Conservation (phyloP, 495 filamentous ascomycete species). For the Filosporella fistucella region DNA sequence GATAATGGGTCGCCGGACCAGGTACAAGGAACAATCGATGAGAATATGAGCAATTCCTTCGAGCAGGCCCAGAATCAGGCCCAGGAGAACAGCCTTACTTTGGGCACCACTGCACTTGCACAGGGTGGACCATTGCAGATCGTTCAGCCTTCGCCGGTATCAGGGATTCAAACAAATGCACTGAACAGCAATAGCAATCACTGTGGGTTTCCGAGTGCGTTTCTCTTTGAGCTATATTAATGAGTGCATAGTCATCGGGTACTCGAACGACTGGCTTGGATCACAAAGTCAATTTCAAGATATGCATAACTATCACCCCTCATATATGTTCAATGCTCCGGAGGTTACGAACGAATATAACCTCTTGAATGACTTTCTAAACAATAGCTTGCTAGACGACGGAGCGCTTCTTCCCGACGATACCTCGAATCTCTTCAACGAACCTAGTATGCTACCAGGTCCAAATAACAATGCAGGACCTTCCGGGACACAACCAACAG, state of each 20-base stretch:
- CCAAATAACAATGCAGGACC: constrained; percentile 21
- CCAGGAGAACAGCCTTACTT: constrained; percentile 17
- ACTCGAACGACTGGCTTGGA: constrained; percentile 50
- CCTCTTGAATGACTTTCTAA: constrained; percentile 91
- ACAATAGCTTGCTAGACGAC: constrained; percentile 81
- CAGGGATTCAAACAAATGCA: constrained; percentile 46
- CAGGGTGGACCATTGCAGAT: constrained; percentile 39
- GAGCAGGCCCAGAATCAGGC: constrained; percentile 19
- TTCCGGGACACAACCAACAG: constrained; percentile 11
- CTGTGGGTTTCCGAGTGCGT: constrained; percentile 56
- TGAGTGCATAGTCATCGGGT: constrained; percentile 49
- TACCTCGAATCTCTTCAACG: constrained; percentile 28
- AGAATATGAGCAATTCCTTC: constrained; percentile 23
- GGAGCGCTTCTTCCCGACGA: constrained; percentile 61
- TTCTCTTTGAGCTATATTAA: constrained; percentile 25
- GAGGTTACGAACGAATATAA: constrained; percentile 96
- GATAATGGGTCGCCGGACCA: constrained; percentile 35
- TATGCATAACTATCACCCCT: constrained; percentile 90
- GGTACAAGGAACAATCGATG: constrained; percentile 15
- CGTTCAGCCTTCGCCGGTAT: constrained; percentile 51
- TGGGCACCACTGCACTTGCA: constrained; percentile 13
- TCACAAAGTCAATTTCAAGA: constrained; percentile 79
- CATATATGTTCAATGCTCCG: constrained; percentile 91
- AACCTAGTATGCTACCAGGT: constrained; percentile 22
- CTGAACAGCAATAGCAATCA: constrained; percentile 60